Base-by-base conservation (phyloP, 140 eudicot genomes). In the Senecio squalidus region DNA sequence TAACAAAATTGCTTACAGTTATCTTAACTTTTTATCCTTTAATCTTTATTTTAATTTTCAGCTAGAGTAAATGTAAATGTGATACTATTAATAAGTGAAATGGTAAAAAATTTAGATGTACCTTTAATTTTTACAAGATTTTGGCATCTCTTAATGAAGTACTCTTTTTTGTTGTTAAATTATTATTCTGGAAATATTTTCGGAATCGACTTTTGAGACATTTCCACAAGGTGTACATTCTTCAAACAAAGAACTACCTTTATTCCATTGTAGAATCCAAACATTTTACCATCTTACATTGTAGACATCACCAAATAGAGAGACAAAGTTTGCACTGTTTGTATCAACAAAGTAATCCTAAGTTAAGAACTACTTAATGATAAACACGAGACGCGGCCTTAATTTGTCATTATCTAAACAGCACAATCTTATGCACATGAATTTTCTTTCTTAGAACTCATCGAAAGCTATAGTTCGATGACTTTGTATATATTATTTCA, bases 391-490 rank as follows among this genome's bases (percentile, higher is more conserved):
- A 43, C 48, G 22, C 46, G 45, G 30, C n/a, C 63, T 66, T 55
- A 55, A 15, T 55, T 67, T 67, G 48, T 67, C 67, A n/a, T 11
- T 60, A 43, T 18, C 15, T 46, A 14, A 47, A 4, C 33, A 53
- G 31, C 58, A 41, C 25, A 60, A 52, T 29, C 62, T 40, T 31
- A 52, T 29, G 48, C 41, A 24, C 64, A 61, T 30, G 30, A 61
- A 40, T 13, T 14, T 38, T 26, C 25, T 57, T 46, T 50, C 71
- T 10, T 70, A 70, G 69, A n/a, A 31, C 30, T 16, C 34, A 70
- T 62, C 76, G 64, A 70, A 70, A n/a, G n/a, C n/a, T n/a, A n/a
- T n/a, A n/a, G 41, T 29, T 43, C 53, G 29, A 48, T 30, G 41
- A 62, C 58, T 62, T 53, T 53, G 21, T 41, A 31, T 53, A 71